Percentiles rank a stretch among this genome's conserved stretches.
These are phyloP conservation scores for Pisolithus orientalis DNA, from an alignment of 768 basidiomycete species.

Conservation along the genomic window DNA sequence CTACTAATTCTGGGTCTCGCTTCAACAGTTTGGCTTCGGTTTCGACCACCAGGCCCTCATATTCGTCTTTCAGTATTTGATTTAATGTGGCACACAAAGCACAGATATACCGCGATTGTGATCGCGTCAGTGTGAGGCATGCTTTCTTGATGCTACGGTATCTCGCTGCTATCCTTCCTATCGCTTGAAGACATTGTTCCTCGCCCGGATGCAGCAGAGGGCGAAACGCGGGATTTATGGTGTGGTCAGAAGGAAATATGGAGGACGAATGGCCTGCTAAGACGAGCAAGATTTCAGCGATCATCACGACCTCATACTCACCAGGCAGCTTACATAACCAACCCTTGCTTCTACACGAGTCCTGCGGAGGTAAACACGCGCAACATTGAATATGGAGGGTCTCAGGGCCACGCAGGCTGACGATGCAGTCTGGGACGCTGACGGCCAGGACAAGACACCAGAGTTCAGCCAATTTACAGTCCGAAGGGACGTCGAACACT, in stretches of 20 bases:
- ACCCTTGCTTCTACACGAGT: neutral
- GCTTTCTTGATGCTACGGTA: slow-evolving; percentile 68
- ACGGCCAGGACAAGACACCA: slow-evolving; percentile 42
- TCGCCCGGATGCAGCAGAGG: slow-evolving; percentile 87
- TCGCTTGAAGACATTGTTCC: slow-evolving; percentile 72
- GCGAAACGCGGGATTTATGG: slow-evolving; percentile 55
- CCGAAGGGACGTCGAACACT: slow-evolving; percentile 51
- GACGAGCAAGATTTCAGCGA: slow-evolving; percentile 81
- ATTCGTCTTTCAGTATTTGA: slow-evolving; percentile 71
- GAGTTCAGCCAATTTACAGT: slow-evolving; percentile 58
- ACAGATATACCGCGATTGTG: slow-evolving; percentile 70
- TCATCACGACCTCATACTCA: slow-evolving; percentile 42
- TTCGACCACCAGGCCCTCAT: slow-evolving; percentile 70
- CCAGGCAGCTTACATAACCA: neutral
- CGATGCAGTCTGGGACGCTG: slow-evolving; percentile 63
- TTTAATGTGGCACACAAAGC: slow-evolving; percentile 70
- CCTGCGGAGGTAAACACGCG: too few species aligned
- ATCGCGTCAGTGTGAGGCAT: slow-evolving; percentile 44
- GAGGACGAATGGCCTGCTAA: slow-evolving; percentile 86
- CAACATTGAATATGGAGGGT: too few species aligned
- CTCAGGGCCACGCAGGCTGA: slow-evolving; percentile 25
- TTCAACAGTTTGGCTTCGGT: slow-evolving; percentile 76
- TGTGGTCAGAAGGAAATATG: slow-evolving; percentile 59
- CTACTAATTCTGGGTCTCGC: slow-evolving; percentile 72
- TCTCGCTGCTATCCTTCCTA: slow-evolving; percentile 67